A percentile compares a stretch with the other conserved stretches of the same genome.
phyloP scores from a whole-genome alignment of 257 asterid species.

The Capsicum chinense region DNA sequence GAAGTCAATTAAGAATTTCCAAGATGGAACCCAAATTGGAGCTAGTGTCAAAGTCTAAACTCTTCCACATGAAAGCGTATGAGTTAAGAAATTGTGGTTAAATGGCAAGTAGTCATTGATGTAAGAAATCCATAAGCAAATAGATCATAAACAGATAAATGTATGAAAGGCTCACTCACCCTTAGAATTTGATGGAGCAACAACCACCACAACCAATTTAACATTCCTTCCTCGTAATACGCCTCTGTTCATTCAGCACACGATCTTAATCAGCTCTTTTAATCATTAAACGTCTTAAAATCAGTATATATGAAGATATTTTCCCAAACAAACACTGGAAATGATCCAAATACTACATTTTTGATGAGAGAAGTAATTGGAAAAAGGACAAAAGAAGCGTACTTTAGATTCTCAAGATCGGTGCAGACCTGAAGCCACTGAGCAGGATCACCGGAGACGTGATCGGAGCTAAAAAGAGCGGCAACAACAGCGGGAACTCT shows the following conservation, averaged over 20 bases:
- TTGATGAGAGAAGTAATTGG: background rate
- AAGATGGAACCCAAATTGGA: background rate
- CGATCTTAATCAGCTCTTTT: conserved; percentile 17
- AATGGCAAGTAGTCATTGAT: background rate
- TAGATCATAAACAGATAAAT: conserved; percentile 6
- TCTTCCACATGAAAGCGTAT: too few species aligned
- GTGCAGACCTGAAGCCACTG: conserved; percentile 97
- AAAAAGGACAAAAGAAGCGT: conserved; percentile 32
- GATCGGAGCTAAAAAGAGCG: conserved; percentile 66
- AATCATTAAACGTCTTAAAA: background rate
- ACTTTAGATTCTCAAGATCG: conserved; percentile 92
- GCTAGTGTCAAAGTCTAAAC: background rate
- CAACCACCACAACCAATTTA: conserved; percentile 83
- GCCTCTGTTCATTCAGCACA: conserved; percentile 54
- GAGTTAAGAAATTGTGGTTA: background rate
- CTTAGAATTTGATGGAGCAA: conserved; percentile 57
- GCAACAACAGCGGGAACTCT: conserved; percentile 88
- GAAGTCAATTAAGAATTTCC: background rate
- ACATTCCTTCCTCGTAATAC: conserved; percentile 73
- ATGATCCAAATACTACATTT: conserved; percentile 13
- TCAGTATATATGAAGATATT: background rate
- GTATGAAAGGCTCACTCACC: conserved; percentile 54
- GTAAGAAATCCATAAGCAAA: conserved; percentile 12
- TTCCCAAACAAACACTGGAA: background rate
- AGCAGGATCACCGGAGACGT: conserved; percentile 89